Base-by-base conservation (phyloP, 2,329 filamentous ascomycete genomes). In the Fusarium globosum region DNA sequence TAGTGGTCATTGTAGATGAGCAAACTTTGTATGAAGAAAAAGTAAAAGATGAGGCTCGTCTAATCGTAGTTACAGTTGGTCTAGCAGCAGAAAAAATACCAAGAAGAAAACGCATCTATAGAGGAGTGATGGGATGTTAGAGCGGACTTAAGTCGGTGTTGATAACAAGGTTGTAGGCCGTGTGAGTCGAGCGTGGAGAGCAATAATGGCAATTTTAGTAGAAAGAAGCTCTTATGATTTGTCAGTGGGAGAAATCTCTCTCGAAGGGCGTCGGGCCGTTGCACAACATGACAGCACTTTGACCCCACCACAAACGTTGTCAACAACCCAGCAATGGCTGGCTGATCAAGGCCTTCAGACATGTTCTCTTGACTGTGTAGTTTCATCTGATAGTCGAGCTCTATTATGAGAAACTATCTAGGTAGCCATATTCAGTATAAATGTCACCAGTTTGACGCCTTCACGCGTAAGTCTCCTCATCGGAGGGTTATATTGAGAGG, bases 1-100 rank as follows among this genome's bases (percentile, higher is more conserved):
- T 52, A 26, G 76, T 72, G 23, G 80, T 72, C 81, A 82, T 81
- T 58, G 68, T 72, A 70, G 76, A 71, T 58, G 61, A n/a, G 39
- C 53, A 65, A 51, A 42, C 23, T 68, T 53, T 57, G 12, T 58
- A 52, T 20, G 68, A 38, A 60, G 63, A 20, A 56, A 65, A 41
- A 23, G 28, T 28, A 26, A 72, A 67, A 61, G 58, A 38, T 36
- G 68, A 55, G 62, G 43, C 41, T 49, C 41, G 61, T 68, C 66
- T 72, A 58, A 46, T 68, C 28, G 64, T 33, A 36, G 68, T 45
- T n/a, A 66, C 39, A 43, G 63, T 56, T 38, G 71, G 66, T 77
- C 72, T 74, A 71, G 45, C 33, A 45, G 57, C 35, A 61, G 69
- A 65, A 46, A 77, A 60, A 12, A 73, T 10, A 26, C 61, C 23